These are phyloP conservation scores for Fusarium marasasianum DNA, from an alignment of 2,329 filamentous ascomycete genomes.

Conservation along the genomic window DNA sequence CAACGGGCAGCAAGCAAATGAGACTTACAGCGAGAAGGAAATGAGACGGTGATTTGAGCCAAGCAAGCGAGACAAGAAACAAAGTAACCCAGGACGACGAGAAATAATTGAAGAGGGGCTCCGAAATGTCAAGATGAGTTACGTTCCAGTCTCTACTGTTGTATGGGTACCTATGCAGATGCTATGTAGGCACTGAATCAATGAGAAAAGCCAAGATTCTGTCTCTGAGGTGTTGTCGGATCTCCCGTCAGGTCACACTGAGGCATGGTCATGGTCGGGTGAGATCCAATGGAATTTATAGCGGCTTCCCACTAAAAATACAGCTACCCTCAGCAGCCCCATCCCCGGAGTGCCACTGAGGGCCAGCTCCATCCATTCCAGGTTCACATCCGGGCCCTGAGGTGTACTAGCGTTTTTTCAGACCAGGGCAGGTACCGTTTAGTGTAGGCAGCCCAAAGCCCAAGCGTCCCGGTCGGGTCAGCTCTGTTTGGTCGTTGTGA, in stretches of 20 bases:
- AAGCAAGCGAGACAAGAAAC: constrained; percentile 24
- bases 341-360: constrained; percentile 15
- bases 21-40: constrained; percentile 25
- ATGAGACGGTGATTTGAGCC: constrained; percentile 34
- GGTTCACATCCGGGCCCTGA: constrained; percentile 13
- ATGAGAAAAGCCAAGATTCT: constrained; percentile 16
- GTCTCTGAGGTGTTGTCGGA: background rate
- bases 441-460: constrained; percentile 7
- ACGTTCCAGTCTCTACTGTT: constrained; percentile 26
- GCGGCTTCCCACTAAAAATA: constrained; percentile 15
- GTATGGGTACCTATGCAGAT: background rate
- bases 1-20: constrained; percentile 37
- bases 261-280: background rate
- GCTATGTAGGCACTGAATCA: background rate
- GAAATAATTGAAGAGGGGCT: constrained; percentile 6
- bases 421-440: constrained; percentile 27
- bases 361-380: constrained; percentile 23
- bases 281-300: constrained; percentile 12
- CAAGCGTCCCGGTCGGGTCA: constrained; percentile 12
- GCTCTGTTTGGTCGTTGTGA: constrained; percentile 14
- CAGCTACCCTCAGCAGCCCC: constrained; percentile 23
- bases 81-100: constrained; percentile 29
- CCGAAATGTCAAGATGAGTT: constrained; percentile 15
- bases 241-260: background rate
- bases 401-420: constrained; percentile 4